Conservation (phyloP, 2,329 filamentous ascomycete genomes). For the Fusarium tjaetaba region DNA sequence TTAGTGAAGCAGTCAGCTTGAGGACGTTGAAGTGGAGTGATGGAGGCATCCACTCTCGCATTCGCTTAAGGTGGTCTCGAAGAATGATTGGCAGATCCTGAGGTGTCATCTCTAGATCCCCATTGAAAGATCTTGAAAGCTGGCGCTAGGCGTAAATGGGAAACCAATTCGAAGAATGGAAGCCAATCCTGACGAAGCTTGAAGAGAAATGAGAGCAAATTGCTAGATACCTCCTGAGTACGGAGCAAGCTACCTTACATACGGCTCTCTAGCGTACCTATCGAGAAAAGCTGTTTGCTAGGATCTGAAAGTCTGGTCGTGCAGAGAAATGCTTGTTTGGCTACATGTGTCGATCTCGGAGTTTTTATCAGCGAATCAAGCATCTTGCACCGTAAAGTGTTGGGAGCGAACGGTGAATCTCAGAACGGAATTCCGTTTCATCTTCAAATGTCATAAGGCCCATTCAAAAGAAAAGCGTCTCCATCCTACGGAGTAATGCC, state of each 20-base stretch:
- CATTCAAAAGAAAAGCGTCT: background rate
- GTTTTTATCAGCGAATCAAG: background rate
- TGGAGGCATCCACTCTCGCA: constrained; percentile 23
- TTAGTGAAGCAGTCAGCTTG: constrained; percentile 2
- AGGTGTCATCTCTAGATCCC: background rate
- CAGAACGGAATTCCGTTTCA: background rate
- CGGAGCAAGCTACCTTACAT: background rate
- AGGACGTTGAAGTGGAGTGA: constrained; percentile 18
- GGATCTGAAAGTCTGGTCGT: background rate
- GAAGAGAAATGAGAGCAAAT: background rate
- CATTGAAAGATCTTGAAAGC: background rate
- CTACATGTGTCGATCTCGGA: background rate
- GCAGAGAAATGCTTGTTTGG: background rate
- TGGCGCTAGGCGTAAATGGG: constrained; percentile 17
- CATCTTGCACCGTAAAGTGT: background rate
- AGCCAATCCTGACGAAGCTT: background rate
- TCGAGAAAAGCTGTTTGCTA: background rate
- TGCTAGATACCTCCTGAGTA: background rate
- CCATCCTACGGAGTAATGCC: background rate
- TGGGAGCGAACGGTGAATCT: background rate
- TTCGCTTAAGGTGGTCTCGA: constrained; percentile 8
- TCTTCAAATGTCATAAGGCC: background rate
- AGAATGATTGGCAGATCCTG: background rate
- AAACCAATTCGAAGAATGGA: constrained; percentile 10
- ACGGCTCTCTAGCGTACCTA: background rate